These are phyloP conservation scores for Neofusicoccum sp. DNA, from an alignment of 2,329 filamentous ascomycete species.

Conservation along the genomic window DNA sequence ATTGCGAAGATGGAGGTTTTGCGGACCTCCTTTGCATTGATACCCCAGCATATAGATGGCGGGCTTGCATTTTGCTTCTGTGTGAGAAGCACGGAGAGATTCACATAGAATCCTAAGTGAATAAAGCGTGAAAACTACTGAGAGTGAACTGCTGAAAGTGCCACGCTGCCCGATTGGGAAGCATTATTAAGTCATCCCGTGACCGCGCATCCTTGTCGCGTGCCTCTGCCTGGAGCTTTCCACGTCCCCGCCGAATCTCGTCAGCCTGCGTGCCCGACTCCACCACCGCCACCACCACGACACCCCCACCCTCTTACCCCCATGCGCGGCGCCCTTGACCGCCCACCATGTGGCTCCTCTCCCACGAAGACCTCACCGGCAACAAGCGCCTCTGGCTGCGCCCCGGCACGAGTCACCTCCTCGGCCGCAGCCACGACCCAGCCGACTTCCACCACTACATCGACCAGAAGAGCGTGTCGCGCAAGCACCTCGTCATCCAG, in stretches of 20 bases:
- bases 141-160: too few species aligned
- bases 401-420: constrained; percentile 80
- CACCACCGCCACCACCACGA: background rate
- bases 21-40: background rate
- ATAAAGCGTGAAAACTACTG: too few species aligned
- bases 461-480: constrained; percentile 77
- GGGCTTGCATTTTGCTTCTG: background rate
- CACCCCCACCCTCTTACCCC: background rate
- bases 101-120: background rate
- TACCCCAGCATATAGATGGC: constrained; percentile 8
- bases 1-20: constrained; percentile 20
- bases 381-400: constrained; percentile 78
- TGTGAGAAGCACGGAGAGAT: background rate
- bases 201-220: constrained; percentile 5
- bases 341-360: constrained; percentile 51
- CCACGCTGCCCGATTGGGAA: background rate
- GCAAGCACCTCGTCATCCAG: constrained; percentile 79
- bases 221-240: constrained; percentile 11
- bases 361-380: constrained; percentile 56
- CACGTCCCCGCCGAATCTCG: background rate
- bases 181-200: constrained; percentile 1
- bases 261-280: background rate
- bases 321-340: too few species aligned
- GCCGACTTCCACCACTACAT: constrained; percentile 48
- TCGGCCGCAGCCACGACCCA: constrained; percentile 68